Evolutionary conservation across 176 grass and related monocot species (phyloP), one percentile per base, ranked within the genome.

Genomic region (Eleusine coracana): DNA sequence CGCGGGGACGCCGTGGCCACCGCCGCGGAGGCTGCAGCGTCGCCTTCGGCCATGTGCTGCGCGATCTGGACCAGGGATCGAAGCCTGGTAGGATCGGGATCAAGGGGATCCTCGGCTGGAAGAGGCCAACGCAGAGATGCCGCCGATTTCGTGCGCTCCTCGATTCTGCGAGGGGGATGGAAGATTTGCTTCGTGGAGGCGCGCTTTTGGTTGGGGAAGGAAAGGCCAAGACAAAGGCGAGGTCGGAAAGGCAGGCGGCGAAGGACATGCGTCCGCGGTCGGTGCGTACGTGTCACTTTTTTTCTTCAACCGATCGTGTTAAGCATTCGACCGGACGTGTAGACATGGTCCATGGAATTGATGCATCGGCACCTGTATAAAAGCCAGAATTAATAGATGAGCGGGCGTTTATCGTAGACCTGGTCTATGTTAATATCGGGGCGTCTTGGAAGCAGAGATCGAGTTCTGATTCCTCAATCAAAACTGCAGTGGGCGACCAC

Each of bases 1-100:
- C 79, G 68, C 79, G 83, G 83, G 37, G 88, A 77, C 58, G 79
- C 58, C 9, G 67, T 10, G 50, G n/a, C 56, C 25, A 23, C 84
- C 37, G 70, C 0, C 40, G 60, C 10, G 15, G 66, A 14, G 39
- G 58, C 23, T 55, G 44, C 31, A 18, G 88, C 48, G 54, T 72
- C 87, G n/a, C 83, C 89, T 60, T 89, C 87, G 13, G 89, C 87
- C 92, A 94, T 94, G 28, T 6, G 1, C 71, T 1, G 83, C 51
- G 75, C 70, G 71, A 44, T 59, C 67, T 25, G 82, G 71, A 10
- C 17, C 13, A 37, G 45, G 23, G 34, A 36, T 48, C 54, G 40
- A 39, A 68, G 45, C 20, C 39, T 5, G 10, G 23, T 6, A 6
- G 39, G 78, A 75, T 62, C 39, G 10, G 48, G 66, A 31, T 42